Conservation (phyloP, 805 yeast genomes). For the Metschnikowia sp. region DNA sequence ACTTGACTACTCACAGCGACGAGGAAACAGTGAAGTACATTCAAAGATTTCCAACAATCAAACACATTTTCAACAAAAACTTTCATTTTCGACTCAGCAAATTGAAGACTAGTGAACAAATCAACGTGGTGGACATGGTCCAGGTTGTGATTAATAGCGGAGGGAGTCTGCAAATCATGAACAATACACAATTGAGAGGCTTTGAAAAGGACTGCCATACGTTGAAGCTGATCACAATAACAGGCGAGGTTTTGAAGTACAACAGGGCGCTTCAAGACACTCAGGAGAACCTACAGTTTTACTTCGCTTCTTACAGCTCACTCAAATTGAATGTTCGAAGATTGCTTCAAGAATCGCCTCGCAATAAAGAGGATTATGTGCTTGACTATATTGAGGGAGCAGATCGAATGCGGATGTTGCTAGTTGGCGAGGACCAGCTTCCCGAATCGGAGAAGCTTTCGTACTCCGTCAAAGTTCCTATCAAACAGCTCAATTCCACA, state of each 20-base stretch:
- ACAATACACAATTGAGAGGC: constrained; percentile 32
- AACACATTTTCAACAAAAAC: constrained; percentile 25
- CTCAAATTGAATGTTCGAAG: constrained; percentile 43
- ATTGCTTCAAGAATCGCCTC: constrained; percentile 19
- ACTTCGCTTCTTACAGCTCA: constrained; percentile 45
- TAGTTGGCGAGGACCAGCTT: constrained; percentile 52
- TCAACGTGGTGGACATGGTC: constrained; percentile 27
- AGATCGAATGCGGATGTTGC: constrained; percentile 61
- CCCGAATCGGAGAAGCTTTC: constrained; percentile 43
- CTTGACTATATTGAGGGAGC: constrained; percentile 70
- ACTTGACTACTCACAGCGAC: constrained; percentile 32
- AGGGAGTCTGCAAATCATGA: constrained; percentile 30
- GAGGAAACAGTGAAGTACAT: constrained; percentile 32
- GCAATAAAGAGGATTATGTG: constrained; percentile 34
- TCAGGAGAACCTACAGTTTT: constrained; percentile 54
- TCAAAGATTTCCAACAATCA: constrained; percentile 27
- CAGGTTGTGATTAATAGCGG: constrained; percentile 34
- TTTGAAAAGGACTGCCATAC: constrained; percentile 35
- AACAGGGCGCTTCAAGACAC: constrained; percentile 61
- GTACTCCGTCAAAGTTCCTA: constrained; percentile 41
- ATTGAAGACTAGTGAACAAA: constrained; percentile 12
- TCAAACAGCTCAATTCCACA: constrained; percentile 16
- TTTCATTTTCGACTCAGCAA: constrained; percentile 22
- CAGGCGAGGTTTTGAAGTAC: constrained; percentile 46
- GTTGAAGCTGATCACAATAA: constrained; percentile 32